Evolutionary conservation across 495 filamentous ascomycete genomes (phyloP).

Genomic region (Penicillium pancosmium): DNA sequence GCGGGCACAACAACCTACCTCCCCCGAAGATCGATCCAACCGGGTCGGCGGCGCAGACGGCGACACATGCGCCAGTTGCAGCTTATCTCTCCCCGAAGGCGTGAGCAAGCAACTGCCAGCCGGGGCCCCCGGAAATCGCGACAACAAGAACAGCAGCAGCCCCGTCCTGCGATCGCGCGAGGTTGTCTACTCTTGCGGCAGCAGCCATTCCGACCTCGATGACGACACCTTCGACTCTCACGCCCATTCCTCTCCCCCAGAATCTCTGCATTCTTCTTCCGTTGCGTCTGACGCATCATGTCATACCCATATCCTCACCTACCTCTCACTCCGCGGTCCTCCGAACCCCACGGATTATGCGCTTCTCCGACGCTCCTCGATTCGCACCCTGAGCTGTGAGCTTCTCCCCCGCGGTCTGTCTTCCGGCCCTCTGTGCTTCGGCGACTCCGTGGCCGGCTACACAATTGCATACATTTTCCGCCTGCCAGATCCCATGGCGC

Average conservation of each 20-base stretch:
- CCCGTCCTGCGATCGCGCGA: slow-evolving; percentile 61
- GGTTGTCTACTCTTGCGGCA: slow-evolving; percentile 49
- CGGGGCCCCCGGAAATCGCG: slow-evolving; percentile 53
- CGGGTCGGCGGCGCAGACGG: slow-evolving; percentile 41
- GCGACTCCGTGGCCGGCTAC: slow-evolving; percentile 78
- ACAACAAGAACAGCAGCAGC: slow-evolving; percentile 55
- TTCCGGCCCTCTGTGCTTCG: slow-evolving; percentile 83
- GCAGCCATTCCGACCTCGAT: slow-evolving; percentile 42
- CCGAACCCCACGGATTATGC: slow-evolving; percentile 77
- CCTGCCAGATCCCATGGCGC: slow-evolving; percentile 83
- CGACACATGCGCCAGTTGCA: slow-evolving; percentile 62
- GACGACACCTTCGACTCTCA: slow-evolving; percentile 41
- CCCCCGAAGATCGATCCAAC: slow-evolving; percentile 36
- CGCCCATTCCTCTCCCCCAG: slow-evolving; percentile 44
- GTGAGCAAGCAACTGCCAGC: slow-evolving; percentile 56
- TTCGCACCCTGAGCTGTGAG: slow-evolving; percentile 86
- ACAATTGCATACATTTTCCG: slow-evolving; percentile 94
- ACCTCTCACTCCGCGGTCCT: slow-evolving; percentile 82
- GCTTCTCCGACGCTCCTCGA: slow-evolving; percentile 78
- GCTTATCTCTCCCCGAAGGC: slow-evolving; percentile 55
- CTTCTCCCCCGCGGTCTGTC: slow-evolving; percentile 75
- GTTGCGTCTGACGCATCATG: slow-evolving; percentile 50
- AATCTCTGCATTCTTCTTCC: slow-evolving; percentile 49
- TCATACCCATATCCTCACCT: slow-evolving; percentile 83
- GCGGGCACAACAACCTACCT: slow-evolving; percentile 35